phyloP scores from a whole-genome alignment of 2,329 filamentous ascomycete species.

The Trichoderma citrinoviride region DNA sequence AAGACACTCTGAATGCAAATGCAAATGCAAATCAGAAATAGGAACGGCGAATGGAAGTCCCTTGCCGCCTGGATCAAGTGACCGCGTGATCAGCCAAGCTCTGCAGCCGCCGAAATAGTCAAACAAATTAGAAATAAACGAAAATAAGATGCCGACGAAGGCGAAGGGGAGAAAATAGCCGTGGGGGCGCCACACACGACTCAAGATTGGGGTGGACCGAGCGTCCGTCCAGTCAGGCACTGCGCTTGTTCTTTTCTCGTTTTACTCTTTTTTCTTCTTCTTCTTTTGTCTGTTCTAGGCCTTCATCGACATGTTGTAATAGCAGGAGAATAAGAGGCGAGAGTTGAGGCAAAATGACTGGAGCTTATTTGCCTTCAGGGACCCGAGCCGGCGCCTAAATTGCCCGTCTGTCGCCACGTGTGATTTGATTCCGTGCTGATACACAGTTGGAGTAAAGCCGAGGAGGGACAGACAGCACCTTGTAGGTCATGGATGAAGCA shows the following conservation, averaged over 20 bases:
- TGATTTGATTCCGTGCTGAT: too few species aligned
- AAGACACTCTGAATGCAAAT: too few species aligned
- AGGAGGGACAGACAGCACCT: background rate
- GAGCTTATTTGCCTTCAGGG: background rate
- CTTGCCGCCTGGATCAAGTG: background rate
- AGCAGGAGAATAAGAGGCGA: background rate
- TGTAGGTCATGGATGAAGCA: background rate
- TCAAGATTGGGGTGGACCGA: background rate
- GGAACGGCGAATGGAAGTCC: background rate
- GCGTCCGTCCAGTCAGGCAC: background rate
- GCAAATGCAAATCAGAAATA: too few species aligned
- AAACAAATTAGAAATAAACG: background rate
- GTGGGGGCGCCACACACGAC: slow-evolving; percentile 3
- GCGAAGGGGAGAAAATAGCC: background rate
- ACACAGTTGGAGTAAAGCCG: background rate
- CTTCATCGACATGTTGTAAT: too few species aligned
- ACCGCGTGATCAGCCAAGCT: slow-evolving; percentile 15
- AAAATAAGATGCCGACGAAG: background rate
- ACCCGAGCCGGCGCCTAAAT: slow-evolving; percentile 16
- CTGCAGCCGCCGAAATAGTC: background rate
- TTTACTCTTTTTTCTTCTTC: background rate
- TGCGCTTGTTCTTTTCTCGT: background rate
- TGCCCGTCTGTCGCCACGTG: background rate
- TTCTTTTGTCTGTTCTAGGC: background rate
- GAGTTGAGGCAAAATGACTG: background rate